phyloP scores from a whole-genome alignment of 2,329 filamentous ascomycete genomes.

The Penicillium sp. region DNA sequence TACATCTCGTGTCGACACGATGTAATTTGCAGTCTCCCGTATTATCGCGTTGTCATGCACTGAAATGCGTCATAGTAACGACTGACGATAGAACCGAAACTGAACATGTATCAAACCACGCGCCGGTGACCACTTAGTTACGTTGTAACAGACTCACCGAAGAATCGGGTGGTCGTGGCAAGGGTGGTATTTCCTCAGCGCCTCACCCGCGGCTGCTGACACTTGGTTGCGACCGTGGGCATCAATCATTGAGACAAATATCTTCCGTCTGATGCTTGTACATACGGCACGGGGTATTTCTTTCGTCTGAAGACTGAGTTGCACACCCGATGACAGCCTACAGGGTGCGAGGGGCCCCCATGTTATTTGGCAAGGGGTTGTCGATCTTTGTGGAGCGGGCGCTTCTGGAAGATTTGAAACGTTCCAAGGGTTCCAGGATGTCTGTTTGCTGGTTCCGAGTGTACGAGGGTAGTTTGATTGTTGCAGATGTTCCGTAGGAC shows the following conservation, averaged over 20 bases:
- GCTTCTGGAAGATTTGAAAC: constrained; percentile 6
- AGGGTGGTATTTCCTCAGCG: neutral
- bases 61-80: too few species aligned
- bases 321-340: constrained; percentile 5
- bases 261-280: neutral
- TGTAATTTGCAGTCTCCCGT: too few species aligned
- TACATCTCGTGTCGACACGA: too few species aligned
- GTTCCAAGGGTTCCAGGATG: neutral
- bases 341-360: neutral
- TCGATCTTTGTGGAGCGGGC: neutral
- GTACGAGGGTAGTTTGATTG: neutral
- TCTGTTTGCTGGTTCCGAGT: neutral
- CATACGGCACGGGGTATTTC: neutral
- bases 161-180: neutral
- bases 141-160: neutral
- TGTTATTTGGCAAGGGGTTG: neutral
- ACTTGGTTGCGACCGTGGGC: neutral
- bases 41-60: too few species aligned
- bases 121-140: too few species aligned
- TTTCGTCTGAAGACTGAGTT: neutral
- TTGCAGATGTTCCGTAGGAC: neutral
- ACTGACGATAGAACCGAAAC: too few species aligned
- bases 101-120: too few species aligned
- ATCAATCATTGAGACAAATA: neutral
- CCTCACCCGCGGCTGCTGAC: neutral